Evolutionary conservation across 257 asterid genomes (phyloP), one percentile per base, ranked within the genome.

Genomic region (Plantago ovata): DNA sequence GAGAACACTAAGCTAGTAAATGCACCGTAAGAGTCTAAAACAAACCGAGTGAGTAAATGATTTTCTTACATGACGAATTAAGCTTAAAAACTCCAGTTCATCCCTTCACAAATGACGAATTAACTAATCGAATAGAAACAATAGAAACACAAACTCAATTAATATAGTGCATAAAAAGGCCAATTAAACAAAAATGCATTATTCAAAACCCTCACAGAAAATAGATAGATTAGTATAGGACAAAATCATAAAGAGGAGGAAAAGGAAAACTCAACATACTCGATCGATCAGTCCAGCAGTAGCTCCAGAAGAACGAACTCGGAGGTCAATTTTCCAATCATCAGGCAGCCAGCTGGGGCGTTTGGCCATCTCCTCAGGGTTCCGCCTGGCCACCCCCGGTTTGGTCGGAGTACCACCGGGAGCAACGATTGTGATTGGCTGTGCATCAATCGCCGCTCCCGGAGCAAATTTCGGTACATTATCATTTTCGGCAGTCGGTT

Each of bases 331-430:
- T n/a, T 15, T 16, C 42, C 58, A 53, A n/a, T 53, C 23, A 9
- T n/a, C 23, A 22, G 58, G 58, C 43, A 53, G n/a, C 43, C 58
- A 53, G 3, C 18, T 50, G 39, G 79, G 81, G 63, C 70, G 59
- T 72, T 72, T 75, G 16, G 60, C 24, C 79, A 75, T 75, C 79
- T 79, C 81, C 14, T 72, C 79, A 10, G 56, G 44, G 64, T 51
- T 63, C 69, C 76, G 50, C 59, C 64, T 58, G 19, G 8, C 48
- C 44, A 68, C 15, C 46, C 47, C 44, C 5, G 73, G 69, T 9
- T 60, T 11, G 5, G 64, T 16, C 5, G 57, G 38, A 0, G 39
- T 28, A 22, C 6, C 58, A 44, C 64, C 71, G 69, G 84, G 16
- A 40, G 48, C 32, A 52, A 63, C 67, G n/a, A 64, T 68, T 13